Conservation (phyloP, 2,329 filamentous ascomycete species). For the Penicillium brasilianum region DNA sequence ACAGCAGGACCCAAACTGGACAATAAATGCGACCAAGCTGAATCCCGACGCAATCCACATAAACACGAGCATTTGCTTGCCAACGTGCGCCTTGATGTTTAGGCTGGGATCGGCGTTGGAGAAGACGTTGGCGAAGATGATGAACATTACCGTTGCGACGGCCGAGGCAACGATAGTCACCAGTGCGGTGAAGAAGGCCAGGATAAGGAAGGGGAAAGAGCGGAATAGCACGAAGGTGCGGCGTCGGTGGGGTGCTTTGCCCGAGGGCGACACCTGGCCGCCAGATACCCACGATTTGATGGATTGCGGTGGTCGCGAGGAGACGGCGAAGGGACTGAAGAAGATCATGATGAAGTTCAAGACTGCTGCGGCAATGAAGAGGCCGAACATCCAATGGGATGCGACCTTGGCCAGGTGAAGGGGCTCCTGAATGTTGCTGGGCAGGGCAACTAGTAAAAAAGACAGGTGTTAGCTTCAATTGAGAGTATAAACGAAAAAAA, state of each 20-base stretch:
- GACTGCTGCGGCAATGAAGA: constrained; percentile 75
- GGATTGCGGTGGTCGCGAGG: constrained; percentile 44
- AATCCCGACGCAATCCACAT: constrained; percentile 83
- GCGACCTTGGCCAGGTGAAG: constrained; percentile 74
- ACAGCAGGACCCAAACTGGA: constrained; percentile 79
- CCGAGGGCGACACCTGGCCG: constrained; percentile 4
- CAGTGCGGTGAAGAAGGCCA: constrained; percentile 70
- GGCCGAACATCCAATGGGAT: constrained; percentile 85
- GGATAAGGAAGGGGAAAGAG: constrained; percentile 69
- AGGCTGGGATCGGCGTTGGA: constrained; percentile 69
- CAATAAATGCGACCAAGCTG: constrained; percentile 69
- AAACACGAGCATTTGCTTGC: constrained; percentile 77
- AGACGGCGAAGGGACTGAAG: constrained; percentile 59
- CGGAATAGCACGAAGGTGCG: constrained; percentile 48
- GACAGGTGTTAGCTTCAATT: neutral
- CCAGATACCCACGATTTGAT: constrained; percentile 34
- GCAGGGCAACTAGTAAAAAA: constrained; percentile 67
- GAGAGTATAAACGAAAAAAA: neutral
- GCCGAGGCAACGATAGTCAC: constrained; percentile 71
- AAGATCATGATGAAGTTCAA: constrained; percentile 76
- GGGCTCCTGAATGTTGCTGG: constrained; percentile 72
- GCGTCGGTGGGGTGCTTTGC: constrained; percentile 42
- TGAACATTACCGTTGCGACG: constrained; percentile 81
- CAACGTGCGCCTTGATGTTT: constrained; percentile 75
- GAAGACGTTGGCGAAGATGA: constrained; percentile 79